Conservation (phyloP, 371 early-diverging fungal genomes). For the Nematocida sp. region DNA sequence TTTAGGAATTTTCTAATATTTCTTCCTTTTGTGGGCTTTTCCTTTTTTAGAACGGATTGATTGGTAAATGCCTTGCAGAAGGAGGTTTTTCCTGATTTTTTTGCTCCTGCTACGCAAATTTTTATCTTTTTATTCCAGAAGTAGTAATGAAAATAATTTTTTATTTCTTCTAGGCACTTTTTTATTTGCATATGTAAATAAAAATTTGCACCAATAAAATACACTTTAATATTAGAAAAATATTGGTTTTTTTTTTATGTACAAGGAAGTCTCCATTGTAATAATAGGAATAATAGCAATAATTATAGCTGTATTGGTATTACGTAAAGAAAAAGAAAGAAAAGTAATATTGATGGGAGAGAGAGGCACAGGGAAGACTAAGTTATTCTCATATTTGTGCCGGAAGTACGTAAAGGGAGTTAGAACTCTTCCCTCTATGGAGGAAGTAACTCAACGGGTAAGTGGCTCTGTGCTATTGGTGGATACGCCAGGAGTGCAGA, state of each 20-base stretch:
- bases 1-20: constrained; percentile 26
- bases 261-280: too few species aligned
- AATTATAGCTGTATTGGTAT: too few species aligned
- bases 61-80: constrained; percentile 45
- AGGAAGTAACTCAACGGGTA: not conserved
- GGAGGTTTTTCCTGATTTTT: constrained; percentile 57
- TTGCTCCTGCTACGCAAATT: constrained; percentile 53
- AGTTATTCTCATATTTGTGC: constrained; percentile 18
- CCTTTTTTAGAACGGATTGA: constrained; percentile 19
- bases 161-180: constrained; percentile 21
- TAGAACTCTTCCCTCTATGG: constrained; percentile 23
- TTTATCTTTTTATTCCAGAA: constrained; percentile 57
- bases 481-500: constrained; percentile 25
- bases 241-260: too few species aligned
- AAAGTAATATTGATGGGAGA: constrained; percentile 16
- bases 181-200: constrained; percentile 18
- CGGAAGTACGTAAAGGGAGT: not conserved
- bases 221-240: not conserved
- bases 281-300: too few species aligned
- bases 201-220: not conserved
- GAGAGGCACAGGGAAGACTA: constrained; percentile 42
- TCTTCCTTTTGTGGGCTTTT: constrained; percentile 2
- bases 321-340: not conserved
- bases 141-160: constrained; percentile 46
- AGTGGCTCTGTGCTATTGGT: not conserved